Percentiles rank a stretch among this genome's conserved stretches.
Conservation (phyloP, 306 rosid genomes). For the peach (Prunus persica) region Prunus_persica_NCBIv2 NC_034014.1:25064001-25064500, state of each 20-base stretch:
- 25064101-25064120: slow-evolving; percentile 35
- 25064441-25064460: neutral
- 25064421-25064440: neutral
- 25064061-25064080: slow-evolving; percentile 24
- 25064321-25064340: neutral
- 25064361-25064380: neutral
- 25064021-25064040: slow-evolving; percentile 32
- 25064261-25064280: too few species aligned
- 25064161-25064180: neutral
- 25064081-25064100: slow-evolving; percentile 11
- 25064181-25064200: neutral
- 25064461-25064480: neutral
- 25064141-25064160: neutral
- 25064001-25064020: slow-evolving; percentile 45
- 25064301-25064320: neutral
- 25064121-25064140: neutral
- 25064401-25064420: neutral
- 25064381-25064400: neutral
- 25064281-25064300: too few species aligned
- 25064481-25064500: neutral
- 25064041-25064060: slow-evolving; percentile 51
- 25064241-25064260: neutral
- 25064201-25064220: neutral
- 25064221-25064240: neutral
- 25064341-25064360: neutral